Conservation (phyloP, 1,284 basidiomycete species). For the Cryptococcus sp. region DNA sequence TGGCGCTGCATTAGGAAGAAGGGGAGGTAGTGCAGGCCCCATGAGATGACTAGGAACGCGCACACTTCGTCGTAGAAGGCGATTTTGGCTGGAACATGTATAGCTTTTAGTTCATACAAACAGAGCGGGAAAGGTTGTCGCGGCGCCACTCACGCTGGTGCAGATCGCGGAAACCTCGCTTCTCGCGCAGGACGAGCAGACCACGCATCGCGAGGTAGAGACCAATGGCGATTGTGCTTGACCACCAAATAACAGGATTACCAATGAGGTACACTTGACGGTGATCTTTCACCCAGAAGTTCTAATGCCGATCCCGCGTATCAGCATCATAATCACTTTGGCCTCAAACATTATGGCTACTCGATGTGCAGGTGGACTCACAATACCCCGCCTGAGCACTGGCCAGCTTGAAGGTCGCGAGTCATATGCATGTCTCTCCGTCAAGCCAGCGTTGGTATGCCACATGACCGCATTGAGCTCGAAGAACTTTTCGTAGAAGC, state of each 20-base stretch:
- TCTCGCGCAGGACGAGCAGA: slow-evolving; percentile 79
- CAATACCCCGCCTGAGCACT: slow-evolving; percentile 83
- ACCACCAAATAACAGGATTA: slow-evolving; percentile 91
- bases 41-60: slow-evolving; percentile 89
- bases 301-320: slow-evolving; percentile 56
- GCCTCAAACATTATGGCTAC: not conserved
- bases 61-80: slow-evolving; percentile 89
- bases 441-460: slow-evolving; percentile 94
- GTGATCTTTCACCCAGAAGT: slow-evolving; percentile 98
- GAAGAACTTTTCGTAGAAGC: slow-evolving; percentile 85
- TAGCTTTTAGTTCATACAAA: slow-evolving; percentile 11
- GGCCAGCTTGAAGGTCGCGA: slow-evolving; percentile 92
- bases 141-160: slow-evolving; percentile 69
- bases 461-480: slow-evolving; percentile 97
- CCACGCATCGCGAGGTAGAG: slow-evolving; percentile 70
- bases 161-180: slow-evolving; percentile 89
- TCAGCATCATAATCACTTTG: not conserved
- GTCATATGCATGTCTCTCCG: slow-evolving; percentile 91
- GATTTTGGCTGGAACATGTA: slow-evolving; percentile 66
- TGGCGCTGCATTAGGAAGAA: slow-evolving; percentile 97
- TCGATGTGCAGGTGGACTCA: slow-evolving; percentile 55
- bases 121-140: not conserved
- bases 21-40: slow-evolving; percentile 91
- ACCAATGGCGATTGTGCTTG: slow-evolving; percentile 70
- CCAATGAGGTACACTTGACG: slow-evolving; percentile 93